Conservation (phyloP, 164 flowering plant genomes). For the Santalum album region DNA sequence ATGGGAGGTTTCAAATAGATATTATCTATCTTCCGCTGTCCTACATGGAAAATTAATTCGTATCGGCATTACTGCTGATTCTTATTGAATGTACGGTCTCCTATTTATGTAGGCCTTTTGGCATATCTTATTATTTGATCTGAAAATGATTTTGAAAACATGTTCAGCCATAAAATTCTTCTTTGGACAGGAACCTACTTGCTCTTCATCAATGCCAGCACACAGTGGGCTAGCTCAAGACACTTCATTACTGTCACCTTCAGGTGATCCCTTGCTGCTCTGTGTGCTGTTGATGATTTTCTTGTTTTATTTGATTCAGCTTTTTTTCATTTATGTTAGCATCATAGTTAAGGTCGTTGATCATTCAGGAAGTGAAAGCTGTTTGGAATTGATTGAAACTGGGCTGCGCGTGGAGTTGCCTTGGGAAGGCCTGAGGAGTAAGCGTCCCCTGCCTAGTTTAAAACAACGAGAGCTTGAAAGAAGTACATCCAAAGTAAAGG, state of each 20-base stretch:
- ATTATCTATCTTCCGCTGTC: too few relatives aligned
- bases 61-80: too few relatives aligned
- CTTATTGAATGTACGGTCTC: too few relatives aligned
- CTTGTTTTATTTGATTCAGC: neutral
- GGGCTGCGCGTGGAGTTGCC: constrained; percentile 4
- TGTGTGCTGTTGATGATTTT: neutral
- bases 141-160: neutral
- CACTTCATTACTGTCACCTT: constrained; percentile 6
- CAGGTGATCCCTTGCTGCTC: constrained; percentile 16
- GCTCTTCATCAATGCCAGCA: constrained; percentile 4
- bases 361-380: constrained; percentile 10
- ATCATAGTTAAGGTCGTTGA: neutral
- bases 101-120: neutral
- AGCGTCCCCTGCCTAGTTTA: neutral
- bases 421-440: constrained; percentile 9
- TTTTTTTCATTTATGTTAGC: neutral
- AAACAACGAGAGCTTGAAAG: constrained; percentile 15
- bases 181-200: constrained; percentile 12
- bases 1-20: too few relatives aligned
- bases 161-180: neutral
- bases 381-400: constrained; percentile 3
- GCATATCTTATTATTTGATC: neutral
- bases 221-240: constrained; percentile 11
- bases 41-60: too few relatives aligned
- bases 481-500: constrained; percentile 24